Evolutionary conservation across 805 yeast species (phyloP).

Genomic region (Yarrowia phangngaensis): DNA sequence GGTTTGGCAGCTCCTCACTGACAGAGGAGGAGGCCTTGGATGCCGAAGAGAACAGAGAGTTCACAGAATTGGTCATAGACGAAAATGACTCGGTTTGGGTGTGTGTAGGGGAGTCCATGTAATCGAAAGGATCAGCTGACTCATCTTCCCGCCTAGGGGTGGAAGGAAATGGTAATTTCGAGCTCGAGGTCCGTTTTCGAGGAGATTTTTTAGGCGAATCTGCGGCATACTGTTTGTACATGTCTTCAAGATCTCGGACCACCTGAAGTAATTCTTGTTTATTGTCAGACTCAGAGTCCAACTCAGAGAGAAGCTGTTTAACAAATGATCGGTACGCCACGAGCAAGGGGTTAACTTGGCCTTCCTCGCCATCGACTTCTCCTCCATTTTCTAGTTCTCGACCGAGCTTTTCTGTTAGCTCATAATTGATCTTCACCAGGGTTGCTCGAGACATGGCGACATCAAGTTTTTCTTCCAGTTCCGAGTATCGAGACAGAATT

Average conservation of each 20-base stretch:
- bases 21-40: constrained; percentile 29
- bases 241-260: constrained; percentile 31
- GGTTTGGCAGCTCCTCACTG: constrained; percentile 33
- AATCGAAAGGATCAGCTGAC: constrained; percentile 12
- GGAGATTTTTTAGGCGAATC: constrained; percentile 12
- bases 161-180: constrained; percentile 10
- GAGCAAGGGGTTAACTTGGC: constrained; percentile 28
- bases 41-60: constrained; percentile 23
- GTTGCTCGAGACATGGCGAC: constrained; percentile 37
- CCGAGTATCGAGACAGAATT: constrained; percentile 32
- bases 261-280: constrained; percentile 31
- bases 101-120: constrained; percentile 16
- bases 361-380: constrained; percentile 12
- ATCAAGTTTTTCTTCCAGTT: constrained; percentile 36
- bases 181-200: constrained; percentile 4
- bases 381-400: constrained; percentile 7
- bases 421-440: constrained; percentile 37
- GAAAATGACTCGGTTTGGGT: constrained; percentile 26
- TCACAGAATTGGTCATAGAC: constrained; percentile 24
- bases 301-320: constrained; percentile 30
- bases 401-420: constrained; percentile 31
- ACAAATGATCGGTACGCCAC: constrained; percentile 32
- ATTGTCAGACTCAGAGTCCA: constrained; percentile 29
- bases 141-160: constrained; percentile 8
- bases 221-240: constrained; percentile 29